Percentiles rank a stretch among this genome's conserved stretches.
phyloP scores from a whole-genome alignment of 805 yeast species.

The Candida anglica region DNA sequence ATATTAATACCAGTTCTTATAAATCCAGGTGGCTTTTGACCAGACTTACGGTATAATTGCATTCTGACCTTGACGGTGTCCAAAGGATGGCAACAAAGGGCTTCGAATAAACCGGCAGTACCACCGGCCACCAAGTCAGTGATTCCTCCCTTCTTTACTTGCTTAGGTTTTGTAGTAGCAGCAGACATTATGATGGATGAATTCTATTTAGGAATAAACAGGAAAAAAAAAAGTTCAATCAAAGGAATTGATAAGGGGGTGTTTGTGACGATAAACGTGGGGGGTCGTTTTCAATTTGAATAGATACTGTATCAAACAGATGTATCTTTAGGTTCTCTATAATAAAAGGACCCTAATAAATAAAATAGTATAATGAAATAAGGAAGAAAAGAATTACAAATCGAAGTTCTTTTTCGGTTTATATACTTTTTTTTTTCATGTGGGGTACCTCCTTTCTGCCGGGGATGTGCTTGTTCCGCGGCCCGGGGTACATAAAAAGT shows the following conservation, averaged over 20 bases:
- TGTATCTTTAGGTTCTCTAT: no score
- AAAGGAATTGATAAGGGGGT: neutral
- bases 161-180: conserved; percentile 2
- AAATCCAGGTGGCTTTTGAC: conserved; percentile 84
- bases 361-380: neutral
- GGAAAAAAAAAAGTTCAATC: neutral
- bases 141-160: conserved; percentile 38
- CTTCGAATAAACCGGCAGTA: conserved; percentile 94
- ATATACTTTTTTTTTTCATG: conserved; percentile 3
- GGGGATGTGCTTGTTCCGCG: conserved; percentile 14
- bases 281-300: conserved; percentile 1
- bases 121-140: conserved; percentile 89
- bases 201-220: conserved; percentile 1
- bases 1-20: conserved; percentile 76
- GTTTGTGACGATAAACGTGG: neutral
- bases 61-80: conserved; percentile 96
- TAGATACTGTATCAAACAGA: no score
- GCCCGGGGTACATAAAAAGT: conserved; percentile 7
- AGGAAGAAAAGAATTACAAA: neutral
- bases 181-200: conserved; percentile 8
- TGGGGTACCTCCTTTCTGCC: conserved; percentile 16
- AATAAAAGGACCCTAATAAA: no score
- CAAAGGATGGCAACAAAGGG: conserved; percentile 96
- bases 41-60: conserved; percentile 78
- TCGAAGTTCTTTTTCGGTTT: neutral